Evolutionary conservation across 352 stramenopile species (phyloP).

Genomic region (Globisporangium nodosum): DNA sequence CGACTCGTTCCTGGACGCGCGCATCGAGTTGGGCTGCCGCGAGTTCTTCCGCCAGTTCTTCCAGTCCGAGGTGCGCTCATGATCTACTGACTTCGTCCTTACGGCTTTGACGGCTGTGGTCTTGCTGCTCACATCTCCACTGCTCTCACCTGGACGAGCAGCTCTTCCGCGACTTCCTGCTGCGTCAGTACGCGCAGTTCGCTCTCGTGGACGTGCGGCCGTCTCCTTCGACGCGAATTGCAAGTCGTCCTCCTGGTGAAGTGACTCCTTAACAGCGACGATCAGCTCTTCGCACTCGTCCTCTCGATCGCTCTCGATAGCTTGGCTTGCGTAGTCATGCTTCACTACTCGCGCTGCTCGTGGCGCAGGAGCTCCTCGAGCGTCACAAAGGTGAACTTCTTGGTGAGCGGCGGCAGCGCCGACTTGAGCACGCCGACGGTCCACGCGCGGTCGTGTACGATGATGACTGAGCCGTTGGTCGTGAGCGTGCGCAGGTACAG

Average conservation of each 20-base stretch:
- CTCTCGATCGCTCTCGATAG: neutral
- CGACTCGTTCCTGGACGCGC: constrained; percentile 53
- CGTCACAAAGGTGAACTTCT: constrained; percentile 59
- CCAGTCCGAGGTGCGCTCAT: constrained; percentile 44
- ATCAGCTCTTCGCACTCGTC: too few relatives aligned
- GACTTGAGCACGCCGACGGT: constrained; percentile 64
- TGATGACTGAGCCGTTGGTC: constrained; percentile 67
- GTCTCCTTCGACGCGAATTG: neutral
- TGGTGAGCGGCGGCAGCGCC: constrained; percentile 44
- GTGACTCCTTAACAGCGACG: neutral
- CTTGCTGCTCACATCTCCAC: neutral
- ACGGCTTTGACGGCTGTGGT: too few relatives aligned
- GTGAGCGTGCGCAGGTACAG: constrained; percentile 50
- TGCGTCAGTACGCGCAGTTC: constrained; percentile 46
- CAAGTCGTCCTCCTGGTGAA: too few relatives aligned
- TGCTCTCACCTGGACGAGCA: constrained; percentile 11
- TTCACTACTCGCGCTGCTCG: constrained; percentile 15
- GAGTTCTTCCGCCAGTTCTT: constrained; percentile 80
- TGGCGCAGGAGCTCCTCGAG: constrained; percentile 47
- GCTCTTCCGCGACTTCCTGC: constrained; percentile 52
- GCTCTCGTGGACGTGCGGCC: constrained; percentile 6
- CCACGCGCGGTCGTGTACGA: constrained; percentile 81
- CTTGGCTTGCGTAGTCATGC: neutral
- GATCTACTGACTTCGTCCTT: neutral
- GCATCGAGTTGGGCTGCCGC: constrained; percentile 64